Evolutionary conservation across 2,329 filamentous ascomycete genomes (phyloP).

Genomic region (Stylonectria norvegica): DNA sequence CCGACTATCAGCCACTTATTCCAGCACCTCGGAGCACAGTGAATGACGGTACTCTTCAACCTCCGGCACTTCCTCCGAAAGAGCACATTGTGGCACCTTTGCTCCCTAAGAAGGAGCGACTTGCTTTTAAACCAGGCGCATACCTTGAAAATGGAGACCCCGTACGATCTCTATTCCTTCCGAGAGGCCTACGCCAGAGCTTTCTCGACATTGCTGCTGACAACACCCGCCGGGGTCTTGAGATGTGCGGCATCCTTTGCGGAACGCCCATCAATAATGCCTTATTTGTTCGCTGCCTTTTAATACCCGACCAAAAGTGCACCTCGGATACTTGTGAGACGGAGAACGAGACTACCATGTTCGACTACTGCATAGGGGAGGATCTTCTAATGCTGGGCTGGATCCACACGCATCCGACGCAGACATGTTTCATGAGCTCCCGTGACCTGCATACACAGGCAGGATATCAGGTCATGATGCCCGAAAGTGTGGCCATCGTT

Average conservation of each 20-base stretch:
- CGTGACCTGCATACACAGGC: slow-evolving; percentile 90
- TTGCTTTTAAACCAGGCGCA: slow-evolving; percentile 70
- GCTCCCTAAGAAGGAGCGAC: slow-evolving; percentile 51
- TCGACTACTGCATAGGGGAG: slow-evolving; percentile 83
- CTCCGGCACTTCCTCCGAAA: slow-evolving; percentile 32
- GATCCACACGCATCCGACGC: slow-evolving; percentile 97
- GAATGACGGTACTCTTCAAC: no score
- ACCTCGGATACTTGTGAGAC: slow-evolving; percentile 95
- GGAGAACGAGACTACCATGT: slow-evolving; percentile 76
- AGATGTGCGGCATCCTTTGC: slow-evolving; percentile 93
- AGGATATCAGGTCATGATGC: slow-evolving; percentile 93
- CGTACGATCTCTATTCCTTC: slow-evolving; percentile 83
- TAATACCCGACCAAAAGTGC: slow-evolving; percentile 87
- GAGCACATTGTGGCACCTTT: slow-evolving; percentile 22
- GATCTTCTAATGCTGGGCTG: slow-evolving; percentile 86
- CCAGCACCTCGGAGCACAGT: slow-evolving; percentile 10
- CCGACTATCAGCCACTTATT: slow-evolving; percentile 20
- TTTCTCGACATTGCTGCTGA: slow-evolving; percentile 72
- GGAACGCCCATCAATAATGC: slow-evolving; percentile 90
- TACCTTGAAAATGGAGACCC: slow-evolving; percentile 88
- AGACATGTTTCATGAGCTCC: slow-evolving; percentile 97
- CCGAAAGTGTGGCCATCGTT: slow-evolving; percentile 94
- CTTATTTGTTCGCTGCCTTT: slow-evolving; percentile 80
- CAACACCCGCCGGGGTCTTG: slow-evolving; percentile 79
- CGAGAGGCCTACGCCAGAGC: slow-evolving; percentile 64